These are phyloP conservation scores for Dittrichia graveolens DNA, from an alignment of 129 eudicot species.

Conservation along the genomic window DNA sequence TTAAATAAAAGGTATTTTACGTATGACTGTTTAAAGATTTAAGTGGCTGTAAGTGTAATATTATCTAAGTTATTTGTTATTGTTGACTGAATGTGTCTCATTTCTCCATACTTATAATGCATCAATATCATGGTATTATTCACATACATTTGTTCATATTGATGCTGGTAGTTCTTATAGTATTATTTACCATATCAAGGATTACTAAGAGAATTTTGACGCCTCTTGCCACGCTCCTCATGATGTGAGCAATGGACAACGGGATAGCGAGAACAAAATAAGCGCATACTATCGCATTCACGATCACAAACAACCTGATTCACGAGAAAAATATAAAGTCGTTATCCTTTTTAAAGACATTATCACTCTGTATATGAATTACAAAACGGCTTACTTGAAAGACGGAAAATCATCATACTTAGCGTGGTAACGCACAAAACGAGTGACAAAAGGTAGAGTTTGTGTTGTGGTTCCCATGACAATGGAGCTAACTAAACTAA, in stretches of 20 bases:
- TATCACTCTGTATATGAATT: not conserved
- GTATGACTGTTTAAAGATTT: too few relatives aligned
- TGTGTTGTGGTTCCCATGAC: slow-evolving; percentile 69
- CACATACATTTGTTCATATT: too few relatives aligned
- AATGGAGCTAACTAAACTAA: slow-evolving; percentile 57
- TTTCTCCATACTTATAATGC: too few relatives aligned
- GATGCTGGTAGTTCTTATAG: too few relatives aligned
- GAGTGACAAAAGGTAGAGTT: slow-evolving; percentile 63
- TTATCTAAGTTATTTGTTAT: too few relatives aligned
- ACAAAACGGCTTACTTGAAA: slow-evolving; percentile 48
- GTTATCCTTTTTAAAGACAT: not conserved
- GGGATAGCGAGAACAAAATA: slow-evolving; percentile 63
- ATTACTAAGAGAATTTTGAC: slow-evolving; percentile 49
- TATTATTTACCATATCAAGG: slow-evolving; percentile 54
- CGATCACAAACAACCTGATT: slow-evolving; percentile 66
- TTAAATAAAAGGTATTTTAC: too few relatives aligned
- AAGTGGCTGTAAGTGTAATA: too few relatives aligned
- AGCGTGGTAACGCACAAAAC: slow-evolving; percentile 48
- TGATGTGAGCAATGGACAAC: slow-evolving; percentile 51
- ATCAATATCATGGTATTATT: too few relatives aligned
- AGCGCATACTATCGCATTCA: slow-evolving; percentile 54
- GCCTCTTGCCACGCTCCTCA: slow-evolving; percentile 46
- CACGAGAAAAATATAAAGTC: not conserved
- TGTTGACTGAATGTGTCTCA: too few relatives aligned
- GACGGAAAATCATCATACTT: slow-evolving; percentile 71